phyloP scores from a whole-genome alignment of 2,329 filamentous ascomycete species.

The Alternaria angustiovoidea region DNA sequence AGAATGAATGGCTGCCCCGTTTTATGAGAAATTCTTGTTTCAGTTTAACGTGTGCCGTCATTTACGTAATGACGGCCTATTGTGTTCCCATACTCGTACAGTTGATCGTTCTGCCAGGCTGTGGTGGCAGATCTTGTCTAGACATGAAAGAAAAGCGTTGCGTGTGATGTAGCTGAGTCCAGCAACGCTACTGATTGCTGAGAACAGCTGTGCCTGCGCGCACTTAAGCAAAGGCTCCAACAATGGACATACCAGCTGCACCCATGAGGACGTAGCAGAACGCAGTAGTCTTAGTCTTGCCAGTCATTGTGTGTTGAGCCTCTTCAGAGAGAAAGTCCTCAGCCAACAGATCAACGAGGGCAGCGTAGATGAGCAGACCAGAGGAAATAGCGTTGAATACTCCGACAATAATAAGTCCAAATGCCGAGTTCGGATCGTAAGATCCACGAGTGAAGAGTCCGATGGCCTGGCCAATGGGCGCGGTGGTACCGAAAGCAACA shows the following conservation, averaged over 20 bases:
- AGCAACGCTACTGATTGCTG: not conserved
- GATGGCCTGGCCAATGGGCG: constrained; percentile 71
- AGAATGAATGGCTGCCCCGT: constrained; percentile 48
- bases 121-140: not conserved
- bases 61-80: not conserved
- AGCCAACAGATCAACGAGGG: constrained; percentile 69
- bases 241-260: constrained; percentile 47
- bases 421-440: constrained; percentile 70
- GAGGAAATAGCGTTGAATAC: constrained; percentile 72
- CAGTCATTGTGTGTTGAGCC: constrained; percentile 57
- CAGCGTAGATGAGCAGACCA: constrained; percentile 68
- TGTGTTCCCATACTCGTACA: constrained; percentile 26
- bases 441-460: constrained; percentile 64
- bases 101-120: constrained; percentile 9
- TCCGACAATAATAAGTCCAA: constrained; percentile 70
- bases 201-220: not conserved
- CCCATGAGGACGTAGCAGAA: constrained; percentile 55
- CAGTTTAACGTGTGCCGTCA: constrained; percentile 14
- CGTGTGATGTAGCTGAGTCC: constrained; percentile 18
- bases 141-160: constrained; percentile 5
- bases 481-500: constrained; percentile 69
- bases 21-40: constrained; percentile 34
- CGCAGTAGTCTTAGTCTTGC: constrained; percentile 62
- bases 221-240: constrained; percentile 14
- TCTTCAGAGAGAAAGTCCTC: constrained; percentile 69